Evolutionary conservation across 306 rosid species (phyloP).

Genomic region (Carpinus fangiana): DNA sequence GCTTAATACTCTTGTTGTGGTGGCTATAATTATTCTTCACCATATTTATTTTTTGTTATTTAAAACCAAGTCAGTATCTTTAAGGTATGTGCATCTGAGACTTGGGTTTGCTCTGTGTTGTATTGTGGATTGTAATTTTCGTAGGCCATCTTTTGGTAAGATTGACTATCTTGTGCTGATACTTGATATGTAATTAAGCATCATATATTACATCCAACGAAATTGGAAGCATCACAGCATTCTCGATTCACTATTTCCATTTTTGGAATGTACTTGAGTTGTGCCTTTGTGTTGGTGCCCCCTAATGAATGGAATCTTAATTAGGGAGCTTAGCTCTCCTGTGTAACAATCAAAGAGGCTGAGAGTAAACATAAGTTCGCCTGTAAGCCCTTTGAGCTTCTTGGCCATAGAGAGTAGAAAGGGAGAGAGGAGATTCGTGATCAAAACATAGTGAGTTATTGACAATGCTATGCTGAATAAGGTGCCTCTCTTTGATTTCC

Average conservation of each 20-base stretch:
- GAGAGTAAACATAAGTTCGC: background rate
- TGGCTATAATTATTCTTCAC: background rate
- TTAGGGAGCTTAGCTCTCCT: background rate
- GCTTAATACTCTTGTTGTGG: background rate
- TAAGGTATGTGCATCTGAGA: background rate
- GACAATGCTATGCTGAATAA: conserved; percentile 4
- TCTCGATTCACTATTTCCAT: background rate
- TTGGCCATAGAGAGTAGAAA: background rate
- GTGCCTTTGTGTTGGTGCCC: background rate
- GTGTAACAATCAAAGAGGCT: background rate
- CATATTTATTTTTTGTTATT: background rate
- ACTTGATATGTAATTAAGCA: background rate
- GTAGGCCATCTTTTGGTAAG: background rate
- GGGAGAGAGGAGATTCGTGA: background rate
- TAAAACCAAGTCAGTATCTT: background rate
- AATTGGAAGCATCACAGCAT: background rate
- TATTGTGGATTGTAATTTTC: background rate
- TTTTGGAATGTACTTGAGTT: background rate
- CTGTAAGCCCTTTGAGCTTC: background rate
- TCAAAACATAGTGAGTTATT: conserved; percentile 13
- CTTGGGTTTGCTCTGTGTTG: background rate
- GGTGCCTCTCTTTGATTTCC: background rate
- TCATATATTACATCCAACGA: background rate
- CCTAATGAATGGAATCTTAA: background rate
- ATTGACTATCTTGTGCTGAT: background rate